Conservation (phyloP, 1,284 basidiomycete species). For the Puccinia horiana region DNA sequence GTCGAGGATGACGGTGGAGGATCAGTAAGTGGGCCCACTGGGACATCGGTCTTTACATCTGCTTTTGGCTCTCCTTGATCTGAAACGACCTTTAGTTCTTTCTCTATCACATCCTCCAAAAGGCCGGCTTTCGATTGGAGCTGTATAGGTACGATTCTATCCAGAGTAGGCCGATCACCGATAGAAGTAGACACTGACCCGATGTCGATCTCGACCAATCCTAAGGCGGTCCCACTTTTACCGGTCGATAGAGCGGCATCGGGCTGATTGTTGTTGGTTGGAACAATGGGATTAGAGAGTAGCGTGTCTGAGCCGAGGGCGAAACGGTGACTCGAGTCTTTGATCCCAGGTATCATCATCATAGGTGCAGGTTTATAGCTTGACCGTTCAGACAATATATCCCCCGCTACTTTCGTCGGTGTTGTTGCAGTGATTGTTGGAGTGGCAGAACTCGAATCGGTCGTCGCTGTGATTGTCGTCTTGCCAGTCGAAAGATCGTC, state of each 20-base stretch:
- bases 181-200: background rate
- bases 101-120: background rate
- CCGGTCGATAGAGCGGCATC: background rate
- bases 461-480: background rate
- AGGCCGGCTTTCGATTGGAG: background rate
- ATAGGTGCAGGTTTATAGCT: slow-evolving; percentile 49
- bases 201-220: background rate
- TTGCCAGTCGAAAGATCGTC: background rate
- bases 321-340: slow-evolving; percentile 49
- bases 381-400: slow-evolving; percentile 21
- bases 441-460: background rate
- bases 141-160: background rate
- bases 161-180: background rate
- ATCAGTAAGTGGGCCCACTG: background rate
- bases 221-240: background rate
- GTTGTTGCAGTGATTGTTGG: background rate
- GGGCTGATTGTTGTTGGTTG: background rate
- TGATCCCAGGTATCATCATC: slow-evolving; percentile 48
- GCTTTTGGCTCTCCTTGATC: background rate
- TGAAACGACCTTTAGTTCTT: background rate
- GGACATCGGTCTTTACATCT: background rate
- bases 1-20: background rate
- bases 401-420: background rate
- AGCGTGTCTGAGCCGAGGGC: slow-evolving; percentile 44
- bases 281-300: background rate